Evolutionary conservation across 169 alveolate genomes (phyloP).

Genomic region (Babesia ovata): DNA sequence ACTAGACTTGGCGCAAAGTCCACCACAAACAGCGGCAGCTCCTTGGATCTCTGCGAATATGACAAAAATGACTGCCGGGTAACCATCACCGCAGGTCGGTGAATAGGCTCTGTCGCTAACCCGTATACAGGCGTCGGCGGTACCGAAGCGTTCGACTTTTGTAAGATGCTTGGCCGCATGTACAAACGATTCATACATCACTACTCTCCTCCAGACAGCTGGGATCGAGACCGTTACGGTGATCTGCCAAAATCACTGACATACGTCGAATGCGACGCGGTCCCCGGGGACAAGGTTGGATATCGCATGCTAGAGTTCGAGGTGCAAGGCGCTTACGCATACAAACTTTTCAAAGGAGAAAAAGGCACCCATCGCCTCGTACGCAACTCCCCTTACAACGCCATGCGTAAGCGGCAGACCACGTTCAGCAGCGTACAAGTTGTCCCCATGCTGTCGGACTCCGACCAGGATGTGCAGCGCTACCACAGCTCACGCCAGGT

Average conservation of each 20-base stretch:
- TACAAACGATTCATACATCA: constrained; percentile 70
- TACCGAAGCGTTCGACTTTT: constrained; percentile 78
- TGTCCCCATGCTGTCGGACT: constrained; percentile 71
- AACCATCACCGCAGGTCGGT: constrained; percentile 64
- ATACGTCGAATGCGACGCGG: constrained; percentile 50
- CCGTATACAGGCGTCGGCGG: constrained; percentile 74
- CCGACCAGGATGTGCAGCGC: constrained; percentile 66
- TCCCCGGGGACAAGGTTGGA: constrained; percentile 74
- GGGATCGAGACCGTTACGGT: constrained; percentile 6
- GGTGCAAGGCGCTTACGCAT: constrained; percentile 76
- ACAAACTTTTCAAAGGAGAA: constrained; percentile 72
- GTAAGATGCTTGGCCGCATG: constrained; percentile 74
- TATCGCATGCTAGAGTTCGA: constrained; percentile 71
- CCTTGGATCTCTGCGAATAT: constrained; percentile 29
- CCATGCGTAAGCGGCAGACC: constrained; percentile 72
- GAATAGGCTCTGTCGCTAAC: no score
- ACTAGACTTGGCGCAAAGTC: neutral
- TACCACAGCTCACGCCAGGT: constrained; percentile 60
- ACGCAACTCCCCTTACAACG: constrained; percentile 71
- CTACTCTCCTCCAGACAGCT: constrained; percentile 47
- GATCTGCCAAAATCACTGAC: constrained; percentile 25
- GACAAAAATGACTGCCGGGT: constrained; percentile 57
- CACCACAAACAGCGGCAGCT: constrained; percentile 16
- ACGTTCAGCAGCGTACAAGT: constrained; percentile 77
- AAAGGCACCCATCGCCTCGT: constrained; percentile 79